Evolutionary conservation across 306 rosid genomes (phyloP).

Genomic region (Styphnolobium japonicum): DNA sequence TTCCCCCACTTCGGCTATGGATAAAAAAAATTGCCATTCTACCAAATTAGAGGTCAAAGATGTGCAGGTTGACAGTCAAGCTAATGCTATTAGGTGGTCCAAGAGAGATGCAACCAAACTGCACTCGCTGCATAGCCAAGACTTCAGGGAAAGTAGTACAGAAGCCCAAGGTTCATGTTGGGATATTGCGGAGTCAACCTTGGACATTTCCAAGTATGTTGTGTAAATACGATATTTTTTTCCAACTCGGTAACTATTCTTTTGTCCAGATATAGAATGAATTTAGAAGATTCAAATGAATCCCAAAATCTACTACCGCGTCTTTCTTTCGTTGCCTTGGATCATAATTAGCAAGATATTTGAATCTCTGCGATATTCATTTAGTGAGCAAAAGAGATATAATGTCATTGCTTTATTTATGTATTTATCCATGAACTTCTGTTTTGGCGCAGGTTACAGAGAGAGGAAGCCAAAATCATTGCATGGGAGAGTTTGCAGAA

Average conservation of each 20-base stretch:
- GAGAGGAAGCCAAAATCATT: conserved; percentile 81
- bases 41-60: conserved; percentile 63
- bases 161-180: conserved; percentile 43
- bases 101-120: conserved; percentile 35
- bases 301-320: background rate
- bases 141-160: conserved; percentile 26
- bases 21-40: conserved; percentile 32
- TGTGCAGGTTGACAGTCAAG: conserved; percentile 74
- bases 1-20: conserved; percentile 28
- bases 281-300: background rate
- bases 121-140: conserved; percentile 25
- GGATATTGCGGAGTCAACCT: conserved; percentile 55
- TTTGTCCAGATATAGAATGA: background rate
- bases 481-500: conserved; percentile 94
- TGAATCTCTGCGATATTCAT: background rate
- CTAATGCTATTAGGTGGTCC: conserved; percentile 44
- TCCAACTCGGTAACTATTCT: background rate
- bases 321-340: background rate
- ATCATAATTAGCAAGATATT: background rate
- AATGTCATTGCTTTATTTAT: background rate
- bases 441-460: conserved; percentile 48
- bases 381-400: background rate
- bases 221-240: background rate
- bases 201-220: conserved; percentile 60
- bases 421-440: background rate